Base-by-base conservation (phyloP, 352 stramenopile genomes). In the Phytophthora hybrid region DNA sequence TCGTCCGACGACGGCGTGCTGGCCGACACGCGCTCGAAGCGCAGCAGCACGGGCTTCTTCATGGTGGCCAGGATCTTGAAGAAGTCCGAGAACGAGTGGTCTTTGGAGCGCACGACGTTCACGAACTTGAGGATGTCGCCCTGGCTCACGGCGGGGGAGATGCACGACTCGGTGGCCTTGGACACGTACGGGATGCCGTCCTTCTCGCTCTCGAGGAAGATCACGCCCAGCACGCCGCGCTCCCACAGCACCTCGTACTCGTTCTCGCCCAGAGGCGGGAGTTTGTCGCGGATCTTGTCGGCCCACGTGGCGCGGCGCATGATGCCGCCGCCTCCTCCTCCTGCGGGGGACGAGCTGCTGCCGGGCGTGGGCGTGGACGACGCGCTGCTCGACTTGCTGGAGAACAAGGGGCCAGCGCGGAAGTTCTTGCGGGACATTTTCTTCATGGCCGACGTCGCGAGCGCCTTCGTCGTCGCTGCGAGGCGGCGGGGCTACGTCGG, bases 211-310 rank as follows among this genome's bases (percentile, higher is more conserved):
- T 97, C 90, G 55, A 94, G 80, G 64, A 97, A 95, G 67, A 95
- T 95, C 8, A 97, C 90, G 21, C 90, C 90, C 26, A 97, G 79
- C 66, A 95, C 88, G 59, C 90, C 90, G 44, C 88, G 88, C 63
- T 97, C 90, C 90, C 90, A 97, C 16, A 94, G 77, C 59, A 97
- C 87, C 65, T 95, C 89, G 76, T 97, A 97, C 75, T 97, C 90
- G 59, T 93, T 89, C 21, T 94, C 84, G 8, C 79, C 82, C 5
- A 97, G 72, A 5, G 83, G 78, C 34, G 90, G 86, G 23, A 97
- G 70, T 62, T 95, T 95, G 59, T 93, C 88, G 26, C 88, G 76
- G 53, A 95, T 86, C 66, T 91, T 91, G 72, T 95, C 88, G 29
- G 88, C 88, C 88, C 88, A 95, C 51, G 82, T 93, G 52, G 73